phyloP scores from a whole-genome alignment of 352 stramenopile genomes.

The Pythium myriotylum region DNA sequence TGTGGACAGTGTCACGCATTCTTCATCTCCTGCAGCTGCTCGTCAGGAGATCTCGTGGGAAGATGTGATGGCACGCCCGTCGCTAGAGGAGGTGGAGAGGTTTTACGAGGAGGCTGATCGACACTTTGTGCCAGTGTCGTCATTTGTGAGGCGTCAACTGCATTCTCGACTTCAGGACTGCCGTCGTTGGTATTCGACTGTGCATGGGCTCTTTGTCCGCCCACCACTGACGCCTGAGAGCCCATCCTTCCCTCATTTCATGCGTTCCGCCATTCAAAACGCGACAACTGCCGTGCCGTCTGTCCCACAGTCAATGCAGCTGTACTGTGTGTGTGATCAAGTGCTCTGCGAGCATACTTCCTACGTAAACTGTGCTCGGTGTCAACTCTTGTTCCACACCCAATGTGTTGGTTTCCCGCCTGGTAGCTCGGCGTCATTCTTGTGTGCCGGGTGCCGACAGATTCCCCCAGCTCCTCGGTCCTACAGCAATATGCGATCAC shows the following conservation, averaged over 20 bases:
- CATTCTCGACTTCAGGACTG: conserved; percentile 68
- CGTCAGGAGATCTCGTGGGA: conserved; percentile 21
- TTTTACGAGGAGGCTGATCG: conserved; percentile 60
- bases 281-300: not conserved
- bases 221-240: conserved; percentile 35
- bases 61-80: conserved; percentile 33
- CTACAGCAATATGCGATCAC: conserved; percentile 6
- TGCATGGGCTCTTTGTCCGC: conserved; percentile 61
- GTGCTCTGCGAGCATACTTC: conserved; percentile 54
- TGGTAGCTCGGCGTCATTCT: conserved; percentile 15
- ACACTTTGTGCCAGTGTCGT: conserved; percentile 63
- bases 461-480: conserved; percentile 9
- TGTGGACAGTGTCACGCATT: conserved; percentile 28
- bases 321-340: conserved; percentile 78
- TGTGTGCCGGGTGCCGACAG: conserved; percentile 29
- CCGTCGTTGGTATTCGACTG: conserved; percentile 56
- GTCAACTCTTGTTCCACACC: conserved; percentile 56
- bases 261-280: conserved; percentile 46
- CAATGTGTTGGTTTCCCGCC: conserved; percentile 44
- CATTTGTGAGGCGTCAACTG: conserved; percentile 62
- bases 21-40: not conserved
- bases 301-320: conserved; percentile 26
- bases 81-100: conserved; percentile 46
- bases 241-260: conserved; percentile 43
- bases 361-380: conserved; percentile 54